A percentile compares a stretch with the other conserved stretches of the same genome.
phyloP scores from a whole-genome alignment of 2,329 filamentous ascomycete genomes.

The Dothistroma septosporum region DNA sequence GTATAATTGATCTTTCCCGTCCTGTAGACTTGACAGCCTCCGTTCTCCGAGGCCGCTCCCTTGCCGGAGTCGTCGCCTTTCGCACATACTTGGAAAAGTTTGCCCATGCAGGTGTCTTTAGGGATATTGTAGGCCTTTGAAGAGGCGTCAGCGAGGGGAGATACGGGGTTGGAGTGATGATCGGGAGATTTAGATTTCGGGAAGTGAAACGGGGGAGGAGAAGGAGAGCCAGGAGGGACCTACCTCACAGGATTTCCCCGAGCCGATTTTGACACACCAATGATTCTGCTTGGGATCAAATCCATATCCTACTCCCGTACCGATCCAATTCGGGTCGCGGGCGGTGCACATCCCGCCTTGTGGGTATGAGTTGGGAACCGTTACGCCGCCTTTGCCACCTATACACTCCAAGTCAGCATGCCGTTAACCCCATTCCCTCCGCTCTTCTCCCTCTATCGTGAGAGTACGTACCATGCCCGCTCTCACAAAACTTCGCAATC shows the following conservation, averaged over 20 bases:
- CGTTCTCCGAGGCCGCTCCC: background rate
- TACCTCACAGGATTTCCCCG: background rate
- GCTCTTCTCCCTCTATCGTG: background rate
- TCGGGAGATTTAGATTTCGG: too few relatives aligned
- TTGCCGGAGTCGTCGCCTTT: background rate
- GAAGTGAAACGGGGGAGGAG: background rate
- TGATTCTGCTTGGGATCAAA: background rate
- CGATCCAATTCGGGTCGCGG: background rate
- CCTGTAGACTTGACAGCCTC: background rate
- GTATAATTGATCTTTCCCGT: background rate
- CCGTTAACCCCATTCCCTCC: background rate
- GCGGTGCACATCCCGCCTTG: background rate
- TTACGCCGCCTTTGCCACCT: constrained; percentile 1
- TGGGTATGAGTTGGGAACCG: background rate
- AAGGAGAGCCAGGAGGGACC: background rate
- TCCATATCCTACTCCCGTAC: background rate
- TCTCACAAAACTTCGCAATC: background rate
- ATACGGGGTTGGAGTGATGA: too few relatives aligned
- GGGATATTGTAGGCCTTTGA: background rate
- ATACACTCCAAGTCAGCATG: background rate
- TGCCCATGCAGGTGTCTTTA: background rate
- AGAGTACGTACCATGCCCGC: background rate
- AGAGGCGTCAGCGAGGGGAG: background rate
- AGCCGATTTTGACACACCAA: background rate
- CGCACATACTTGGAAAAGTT: background rate